Evolutionary conservation across 2,329 filamentous ascomycete genomes (phyloP), one percentile per base, ranked within the genome.

Genomic region (Microsporum audouinii): DNA sequence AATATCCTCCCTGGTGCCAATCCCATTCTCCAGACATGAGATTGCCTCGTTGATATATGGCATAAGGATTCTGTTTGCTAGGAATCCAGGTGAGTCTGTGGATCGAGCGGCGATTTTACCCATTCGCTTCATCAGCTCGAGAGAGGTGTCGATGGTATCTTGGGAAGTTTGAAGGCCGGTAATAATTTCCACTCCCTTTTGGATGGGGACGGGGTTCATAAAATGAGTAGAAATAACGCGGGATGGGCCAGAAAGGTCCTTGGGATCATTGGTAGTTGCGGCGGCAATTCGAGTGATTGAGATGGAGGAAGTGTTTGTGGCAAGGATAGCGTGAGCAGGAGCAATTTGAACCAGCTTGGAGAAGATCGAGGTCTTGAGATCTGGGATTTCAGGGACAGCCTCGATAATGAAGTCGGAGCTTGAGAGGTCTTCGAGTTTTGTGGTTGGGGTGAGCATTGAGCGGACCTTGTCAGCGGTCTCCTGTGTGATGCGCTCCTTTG

Each of bases 21-120:
- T 85, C 2, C 89, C 89, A 0, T 94, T 96, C 77, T 99, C 94
- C 12, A 99, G 80, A 75, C 94, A 99, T 65, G 96, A 92, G 67
- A 99, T 81, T 6, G 95, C 94, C 77, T 99, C 94, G 73, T 99
- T 99, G 79, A 99, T 96, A 73, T 99, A 99, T 0, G 94, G 94
- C 94, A 99, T 99, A 63, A 99, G 78, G 64, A 99, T 99, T 7
- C 94, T 83, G 74, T 99, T 99, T 36, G 94, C 94, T 29, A 99
- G 80, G 79, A 99, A 99, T 1, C 94, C 94, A 0, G 94, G 94
- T 0, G 88, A 85, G 74, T 99, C 94, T 14, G 89, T 88, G 12
- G 90, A 95, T 34, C 88, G 83, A 2, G 91, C 95, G 0, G 91
- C 79, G 59, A 97, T 82, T 78, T 99, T 99, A 69, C 91, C 92